These are phyloP conservation scores for Vaccinium macrocarpon DNA, from an alignment of 148 eudicot genomes.

Conservation along the genomic window DNA sequence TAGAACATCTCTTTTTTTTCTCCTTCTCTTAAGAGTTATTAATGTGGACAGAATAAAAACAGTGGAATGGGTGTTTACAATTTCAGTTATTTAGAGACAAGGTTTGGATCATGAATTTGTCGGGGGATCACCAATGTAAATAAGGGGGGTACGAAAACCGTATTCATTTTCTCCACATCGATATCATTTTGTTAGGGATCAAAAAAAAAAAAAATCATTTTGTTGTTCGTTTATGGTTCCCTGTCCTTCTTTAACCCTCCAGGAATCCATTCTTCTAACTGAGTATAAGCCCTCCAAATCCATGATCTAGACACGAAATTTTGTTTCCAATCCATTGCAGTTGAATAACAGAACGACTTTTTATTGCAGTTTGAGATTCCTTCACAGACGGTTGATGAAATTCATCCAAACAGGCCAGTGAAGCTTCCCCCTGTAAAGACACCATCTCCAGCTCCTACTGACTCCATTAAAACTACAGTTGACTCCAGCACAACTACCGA, in stretches of 20 bases:
- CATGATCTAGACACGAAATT: neutral
- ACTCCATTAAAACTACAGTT: constrained; percentile 17
- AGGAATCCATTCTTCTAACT: neutral
- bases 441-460: constrained; percentile 29
- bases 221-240: neutral
- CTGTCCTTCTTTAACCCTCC: neutral
- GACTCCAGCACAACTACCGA: constrained; percentile 18
- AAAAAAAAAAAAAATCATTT: too few species aligned
- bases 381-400: constrained; percentile 53
- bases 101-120: neutral
- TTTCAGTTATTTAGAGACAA: neutral
- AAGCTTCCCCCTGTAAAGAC: constrained; percentile 43
- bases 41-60: neutral
- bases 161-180: neutral
- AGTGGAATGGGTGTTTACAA: neutral
- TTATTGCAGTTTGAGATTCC: constrained; percentile 78
- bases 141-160: neutral
- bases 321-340: neutral
- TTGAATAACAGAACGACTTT: neutral
- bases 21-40: neutral
- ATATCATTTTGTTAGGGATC: neutral
- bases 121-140: neutral
- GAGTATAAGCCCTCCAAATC: neutral
- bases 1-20: neutral
- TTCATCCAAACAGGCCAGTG: constrained; percentile 72